Evolutionary conservation across 495 filamentous ascomycete genomes (phyloP).

Genomic region (Neurospora sp.): DNA sequence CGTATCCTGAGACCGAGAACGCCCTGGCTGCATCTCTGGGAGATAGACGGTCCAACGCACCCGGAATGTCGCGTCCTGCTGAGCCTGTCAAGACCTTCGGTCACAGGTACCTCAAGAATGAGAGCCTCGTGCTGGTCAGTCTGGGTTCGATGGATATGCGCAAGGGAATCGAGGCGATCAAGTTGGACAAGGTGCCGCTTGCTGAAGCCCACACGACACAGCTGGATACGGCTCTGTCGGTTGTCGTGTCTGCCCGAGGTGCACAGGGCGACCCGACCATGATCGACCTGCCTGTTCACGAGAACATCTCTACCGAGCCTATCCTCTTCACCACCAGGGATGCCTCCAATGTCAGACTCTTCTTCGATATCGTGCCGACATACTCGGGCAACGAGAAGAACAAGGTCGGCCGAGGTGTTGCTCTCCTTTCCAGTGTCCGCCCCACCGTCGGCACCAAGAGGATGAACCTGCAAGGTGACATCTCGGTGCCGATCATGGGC

Average conservation of each 20-base stretch:
- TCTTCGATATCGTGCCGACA: constrained; percentile 96
- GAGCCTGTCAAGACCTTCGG: constrained; percentile 92
- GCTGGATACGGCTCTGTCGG: constrained; percentile 83
- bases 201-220: constrained; percentile 82
- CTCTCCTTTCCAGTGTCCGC: constrained; percentile 75
- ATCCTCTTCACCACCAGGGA: constrained; percentile 78
- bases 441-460: constrained; percentile 64
- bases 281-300: constrained; percentile 86
- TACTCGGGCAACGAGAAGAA: constrained; percentile 84
- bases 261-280: constrained; percentile 78
- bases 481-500: constrained; percentile 78
- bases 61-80: constrained; percentile 25
- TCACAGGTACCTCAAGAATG: constrained; percentile 83
- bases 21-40: constrained; percentile 35
- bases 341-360: constrained; percentile 68
- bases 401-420: constrained; percentile 86
- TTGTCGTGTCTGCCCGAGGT: constrained; percentile 83
- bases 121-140: constrained; percentile 83
- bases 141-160: constrained; percentile 89
- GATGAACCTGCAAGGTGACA: constrained; percentile 84
- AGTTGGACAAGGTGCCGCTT: constrained; percentile 80
- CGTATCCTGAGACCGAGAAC: constrained; percentile 29
- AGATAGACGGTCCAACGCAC: constrained; percentile 34
- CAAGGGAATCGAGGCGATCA: constrained; percentile 69
- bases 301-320: constrained; percentile 86